Base-by-base conservation (phyloP, 2,329 filamentous ascomycete genomes). In the Bisporella sp. region DNA sequence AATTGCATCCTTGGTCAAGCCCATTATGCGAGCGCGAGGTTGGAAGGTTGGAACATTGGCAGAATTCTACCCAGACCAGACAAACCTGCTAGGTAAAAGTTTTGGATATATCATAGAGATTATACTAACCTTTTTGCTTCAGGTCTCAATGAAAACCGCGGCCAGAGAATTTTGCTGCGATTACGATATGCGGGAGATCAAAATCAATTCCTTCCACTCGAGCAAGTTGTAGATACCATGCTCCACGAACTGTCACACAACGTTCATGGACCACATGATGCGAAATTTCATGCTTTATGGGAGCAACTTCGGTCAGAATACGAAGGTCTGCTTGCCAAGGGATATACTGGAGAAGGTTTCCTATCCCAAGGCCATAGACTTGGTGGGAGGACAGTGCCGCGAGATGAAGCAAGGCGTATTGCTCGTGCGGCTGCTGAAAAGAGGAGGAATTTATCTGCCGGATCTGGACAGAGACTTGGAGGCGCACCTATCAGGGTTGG, bases 201-300 rank as follows among this genome's bases (percentile, higher is more conserved):
- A 7, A 81, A 73, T 39, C 83, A 89, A 59, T 97, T 97, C 62
- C 68, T 96, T 21, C 84, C 87, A 1, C 71, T 91, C 51, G 89
- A 96, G 63, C 74, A 87, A 57, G 77, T 96, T 6, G 76, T 89
- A 41, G 90, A 96, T 67, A 97, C 92, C 0, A 87, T 97, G 82
- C 80, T 97, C 21, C 92, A 97, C 65, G 92, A 97, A 73, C 79
- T 97, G 3, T 84, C 82, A n/a, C 92, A 97, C 63, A 96, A 87
- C 57, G 79, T 89, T 8, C 82, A 85, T 66, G 89, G 89, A 0
- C 87, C 88, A 1, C 92, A 97, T 66, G 82, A 96, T 63, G 77
- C 74, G 44, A 78, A 85, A 35, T 97, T 97, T 63, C 82, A 96
- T 59, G 83, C 83, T 0, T 73, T 96, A 5, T 96, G 91, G 89